Evolutionary conservation across 306 rosid species (phyloP).

Genomic region (Acacia acuminata): DNA sequence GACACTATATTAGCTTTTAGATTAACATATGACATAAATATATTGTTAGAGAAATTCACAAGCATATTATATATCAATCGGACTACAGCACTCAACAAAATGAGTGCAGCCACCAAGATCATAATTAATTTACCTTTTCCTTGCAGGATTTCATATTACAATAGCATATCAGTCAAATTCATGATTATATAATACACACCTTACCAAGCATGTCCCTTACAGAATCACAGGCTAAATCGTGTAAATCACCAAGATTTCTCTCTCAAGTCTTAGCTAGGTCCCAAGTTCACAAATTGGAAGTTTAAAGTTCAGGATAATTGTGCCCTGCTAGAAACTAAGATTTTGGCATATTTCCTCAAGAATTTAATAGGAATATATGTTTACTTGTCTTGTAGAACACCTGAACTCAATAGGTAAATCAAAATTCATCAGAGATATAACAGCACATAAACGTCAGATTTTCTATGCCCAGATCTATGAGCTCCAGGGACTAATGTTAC

Average conservation of each 20-base stretch:
- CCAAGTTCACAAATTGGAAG: slow-evolving; percentile 3
- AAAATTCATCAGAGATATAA: background rate
- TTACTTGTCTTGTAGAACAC: slow-evolving; percentile 12
- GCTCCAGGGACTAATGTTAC: background rate
- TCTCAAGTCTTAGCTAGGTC: slow-evolving; percentile 11
- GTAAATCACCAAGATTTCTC: slow-evolving; percentile 12
- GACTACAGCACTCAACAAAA: background rate
- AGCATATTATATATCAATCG: background rate
- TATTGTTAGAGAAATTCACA: background rate
- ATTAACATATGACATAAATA: slow-evolving; percentile 1
- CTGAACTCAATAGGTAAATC: background rate
- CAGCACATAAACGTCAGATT: background rate
- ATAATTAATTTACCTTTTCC: slow-evolving; percentile 8
- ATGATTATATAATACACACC: background rate
- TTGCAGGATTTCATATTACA: slow-evolving; percentile 4
- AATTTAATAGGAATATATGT: slow-evolving; percentile 10
- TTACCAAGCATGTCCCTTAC: background rate
- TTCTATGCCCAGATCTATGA: background rate
- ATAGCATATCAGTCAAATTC: background rate
- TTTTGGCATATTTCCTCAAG: slow-evolving; percentile 15
- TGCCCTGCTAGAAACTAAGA: slow-evolving; percentile 15
- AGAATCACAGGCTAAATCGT: background rate
- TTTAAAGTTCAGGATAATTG: background rate
- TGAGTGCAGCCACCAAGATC: slow-evolving; percentile 9
- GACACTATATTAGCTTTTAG: background rate